phyloP scores from a whole-genome alignment of 768 basidiomycete genomes.

The Rhodocollybia butyracea region DNA sequence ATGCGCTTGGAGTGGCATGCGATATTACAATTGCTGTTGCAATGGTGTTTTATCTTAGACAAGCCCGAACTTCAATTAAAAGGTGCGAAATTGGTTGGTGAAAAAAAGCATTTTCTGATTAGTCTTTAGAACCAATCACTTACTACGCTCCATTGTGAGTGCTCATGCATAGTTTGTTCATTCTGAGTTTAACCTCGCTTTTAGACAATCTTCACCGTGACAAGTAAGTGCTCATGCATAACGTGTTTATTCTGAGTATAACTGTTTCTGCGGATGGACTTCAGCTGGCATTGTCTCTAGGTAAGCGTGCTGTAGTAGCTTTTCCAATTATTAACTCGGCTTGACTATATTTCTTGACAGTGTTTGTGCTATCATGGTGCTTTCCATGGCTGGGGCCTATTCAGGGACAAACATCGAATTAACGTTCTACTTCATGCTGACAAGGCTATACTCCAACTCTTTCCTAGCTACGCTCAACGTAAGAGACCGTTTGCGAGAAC shows the following conservation, averaged over 20 bases:
- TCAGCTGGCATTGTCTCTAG: slow-evolving; percentile 8
- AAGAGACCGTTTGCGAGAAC: slow-evolving; percentile 1
- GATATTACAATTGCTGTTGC: slow-evolving; percentile 6
- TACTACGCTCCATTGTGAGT: slow-evolving; percentile 6
- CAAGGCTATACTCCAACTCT: slow-evolving; percentile 4
- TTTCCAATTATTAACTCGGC: background rate
- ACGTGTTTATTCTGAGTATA: no score
- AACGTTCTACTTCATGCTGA: slow-evolving; percentile 7
- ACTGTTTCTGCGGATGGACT: no score
- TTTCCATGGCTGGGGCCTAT: slow-evolving; percentile 6
- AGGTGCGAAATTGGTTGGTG: background rate
- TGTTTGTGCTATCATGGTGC: slow-evolving; percentile 7
- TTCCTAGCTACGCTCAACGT: slow-evolving; percentile 7
- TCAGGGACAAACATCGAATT: slow-evolving; percentile 6
- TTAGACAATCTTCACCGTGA: slow-evolving; percentile 6
- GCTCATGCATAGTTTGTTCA: background rate
- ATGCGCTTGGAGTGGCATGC: slow-evolving; percentile 1
- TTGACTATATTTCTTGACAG: background rate
- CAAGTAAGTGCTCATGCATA: no score
- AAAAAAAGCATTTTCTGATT: background rate
- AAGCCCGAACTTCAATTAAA: background rate
- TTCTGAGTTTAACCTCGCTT: background rate
- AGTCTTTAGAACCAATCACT: slow-evolving; percentile 1
- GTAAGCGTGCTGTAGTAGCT: background rate
- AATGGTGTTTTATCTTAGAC: slow-evolving; percentile 4